phyloP scores from a whole-genome alignment of 2,329 filamentous ascomycete species.

The Akanthomyces lecanii region DNA sequence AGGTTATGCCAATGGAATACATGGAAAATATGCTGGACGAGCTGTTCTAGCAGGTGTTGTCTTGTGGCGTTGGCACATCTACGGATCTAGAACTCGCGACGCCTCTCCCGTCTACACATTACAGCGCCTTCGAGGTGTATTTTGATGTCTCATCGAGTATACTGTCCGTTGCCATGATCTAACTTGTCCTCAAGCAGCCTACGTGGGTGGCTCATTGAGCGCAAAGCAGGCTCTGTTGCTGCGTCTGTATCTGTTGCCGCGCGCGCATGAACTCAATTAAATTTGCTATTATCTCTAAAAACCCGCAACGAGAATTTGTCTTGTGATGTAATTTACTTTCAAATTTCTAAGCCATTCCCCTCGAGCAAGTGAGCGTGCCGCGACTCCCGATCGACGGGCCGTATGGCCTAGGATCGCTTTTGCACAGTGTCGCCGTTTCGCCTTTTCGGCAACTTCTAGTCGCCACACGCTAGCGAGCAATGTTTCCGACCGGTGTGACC shows the following conservation, averaged over 20 bases:
- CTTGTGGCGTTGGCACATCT: neutral
- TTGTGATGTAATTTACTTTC: neutral
- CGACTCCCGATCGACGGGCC: neutral
- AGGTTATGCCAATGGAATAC: constrained; percentile 6
- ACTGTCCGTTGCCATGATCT: too few species aligned
- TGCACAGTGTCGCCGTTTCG: neutral
- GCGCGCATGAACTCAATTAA: too few species aligned
- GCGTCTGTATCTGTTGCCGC: too few species aligned
- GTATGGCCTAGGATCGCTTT: neutral
- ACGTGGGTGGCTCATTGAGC: too few species aligned
- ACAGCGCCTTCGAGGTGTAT: neutral
- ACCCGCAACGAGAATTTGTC: neutral
- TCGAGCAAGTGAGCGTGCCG: neutral
- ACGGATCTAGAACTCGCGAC: neutral
- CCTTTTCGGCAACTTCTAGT: neutral
- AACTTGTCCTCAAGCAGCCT: too few species aligned
- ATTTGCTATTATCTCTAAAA: too few species aligned
- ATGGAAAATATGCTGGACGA: constrained; percentile 13
- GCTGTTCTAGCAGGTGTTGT: neutral
- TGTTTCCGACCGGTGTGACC: neutral
- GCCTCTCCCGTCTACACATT: neutral
- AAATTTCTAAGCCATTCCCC: neutral
- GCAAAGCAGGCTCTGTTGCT: too few species aligned
- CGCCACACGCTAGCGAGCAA: neutral
- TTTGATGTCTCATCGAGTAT: neutral